These are phyloP conservation scores for Didymella sp. DNA, from an alignment of 2,329 filamentous ascomycete species.

Conservation along the genomic window DNA sequence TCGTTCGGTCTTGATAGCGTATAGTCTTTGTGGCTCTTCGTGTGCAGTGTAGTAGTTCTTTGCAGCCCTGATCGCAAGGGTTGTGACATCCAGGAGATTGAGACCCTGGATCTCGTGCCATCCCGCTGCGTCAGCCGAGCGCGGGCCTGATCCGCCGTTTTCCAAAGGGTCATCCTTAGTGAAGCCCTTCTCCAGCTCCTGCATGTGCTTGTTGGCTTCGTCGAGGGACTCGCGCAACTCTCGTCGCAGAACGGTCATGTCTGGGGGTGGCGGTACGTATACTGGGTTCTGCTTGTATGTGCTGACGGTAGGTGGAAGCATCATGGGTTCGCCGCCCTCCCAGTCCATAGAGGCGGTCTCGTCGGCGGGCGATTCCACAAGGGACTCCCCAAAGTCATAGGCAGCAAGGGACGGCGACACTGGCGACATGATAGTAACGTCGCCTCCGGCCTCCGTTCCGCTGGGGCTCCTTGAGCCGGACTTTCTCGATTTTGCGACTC, in stretches of 20 bases:
- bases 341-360: constrained; percentile 58
- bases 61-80: constrained; percentile 91
- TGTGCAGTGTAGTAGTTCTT: constrained; percentile 97
- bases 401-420: constrained; percentile 29
- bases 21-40: constrained; percentile 82
- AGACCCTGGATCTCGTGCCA: constrained; percentile 91
- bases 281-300: constrained; percentile 90
- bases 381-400: constrained; percentile 44
- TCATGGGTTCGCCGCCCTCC: constrained; percentile 72
- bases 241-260: constrained; percentile 77
- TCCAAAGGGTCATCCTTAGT: constrained; percentile 13
- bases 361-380: constrained; percentile 62
- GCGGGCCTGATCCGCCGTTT: constrained; percentile 20
- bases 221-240: constrained; percentile 72
- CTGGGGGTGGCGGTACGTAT: constrained; percentile 81
- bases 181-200: constrained; percentile 60
- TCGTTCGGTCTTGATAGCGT: constrained; percentile 86
- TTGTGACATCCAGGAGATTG: constrained; percentile 90
- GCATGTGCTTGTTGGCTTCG: constrained; percentile 72
- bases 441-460: constrained; percentile 41
- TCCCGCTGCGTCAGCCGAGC: constrained; percentile 59
- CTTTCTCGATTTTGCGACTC: constrained; percentile 74
- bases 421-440: constrained; percentile 37
- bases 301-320: constrained; percentile 96
- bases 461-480: constrained; percentile 47